Base-by-base conservation (phyloP, 2,329 filamentous ascomycete species). In the Neopestalotiopsis sp. region DNA sequence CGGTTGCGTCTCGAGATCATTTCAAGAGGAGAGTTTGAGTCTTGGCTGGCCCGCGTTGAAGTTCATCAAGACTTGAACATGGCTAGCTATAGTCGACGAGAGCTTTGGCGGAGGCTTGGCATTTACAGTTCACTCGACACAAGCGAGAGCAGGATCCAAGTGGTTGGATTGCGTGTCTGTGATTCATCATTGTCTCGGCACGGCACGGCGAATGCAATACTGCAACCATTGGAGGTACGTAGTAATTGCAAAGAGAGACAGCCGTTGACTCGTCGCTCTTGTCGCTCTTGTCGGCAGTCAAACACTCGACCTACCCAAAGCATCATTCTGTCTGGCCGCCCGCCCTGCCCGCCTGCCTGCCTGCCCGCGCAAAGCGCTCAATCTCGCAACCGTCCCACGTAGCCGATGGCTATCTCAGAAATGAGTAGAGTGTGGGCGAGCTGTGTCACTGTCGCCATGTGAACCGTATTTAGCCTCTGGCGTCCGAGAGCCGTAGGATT, bases 381-480 rank as follows among this genome's bases (percentile, higher is more conserved):
- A 40, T 34, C 59, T 62, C 59, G 17, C 32, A 20, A 12, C 59
- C 32, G 32, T 17, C 30, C 59, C 20, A 30, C 7, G 20, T 53
- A 53, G 45, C 45, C 45, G 45, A 20, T 53, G 17, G 45, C 17
- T 24, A 28, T 28, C 17, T 20, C 17, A 53, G 45, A 53, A 53
- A n/a, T n/a, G 45, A 38, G 34, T 20, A 49, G n/a, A 42, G 61
- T 38, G 34, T 38, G n/a, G 28, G n/a, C 20, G 28, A 28, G 45
- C 24, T 66, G 28, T 66, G 63, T 32, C 40, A 45, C 63, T 66
- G 63, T 32, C 40, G 63, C 63, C 63, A 17, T 30, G 63, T 66
- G 40, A 53, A 53, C 65, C 65, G 65, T 38, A 67, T 61, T 67
- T 61, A 67, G 65, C 65, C 56, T 67, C 34, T 61, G 53, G 17